Percentiles rank a stretch among this genome's conserved stretches.
Conservation (phyloP, 805 yeast genomes). For the Candida coquimbonensis region DNA sequence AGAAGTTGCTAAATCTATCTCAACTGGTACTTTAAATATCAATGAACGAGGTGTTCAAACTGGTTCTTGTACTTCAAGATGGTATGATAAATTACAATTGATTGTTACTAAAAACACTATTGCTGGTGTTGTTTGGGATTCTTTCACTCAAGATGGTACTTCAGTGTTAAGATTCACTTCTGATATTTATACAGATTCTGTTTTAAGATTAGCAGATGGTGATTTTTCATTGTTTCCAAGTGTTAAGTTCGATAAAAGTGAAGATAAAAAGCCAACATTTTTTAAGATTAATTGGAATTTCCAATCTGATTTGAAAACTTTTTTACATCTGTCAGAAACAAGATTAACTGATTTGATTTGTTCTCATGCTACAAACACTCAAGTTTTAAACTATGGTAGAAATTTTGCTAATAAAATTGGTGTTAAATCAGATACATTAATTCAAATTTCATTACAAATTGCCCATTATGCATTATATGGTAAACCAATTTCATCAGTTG, state of each 20-base stretch:
- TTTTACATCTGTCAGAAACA: constrained; percentile 79
- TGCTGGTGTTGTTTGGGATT: constrained; percentile 87
- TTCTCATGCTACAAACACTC: constrained; percentile 71
- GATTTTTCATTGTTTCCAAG: constrained; percentile 36
- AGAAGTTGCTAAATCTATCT: constrained; percentile 48
- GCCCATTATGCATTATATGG: constrained; percentile 91
- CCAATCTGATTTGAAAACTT: constrained; percentile 30
- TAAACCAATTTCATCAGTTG: constrained; percentile 80
- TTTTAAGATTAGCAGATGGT: constrained; percentile 75
- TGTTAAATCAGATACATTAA: constrained; percentile 81
- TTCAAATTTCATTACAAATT: constrained; percentile 85
- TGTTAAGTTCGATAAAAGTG: constrained; percentile 20
- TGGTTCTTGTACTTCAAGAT: constrained; percentile 88
- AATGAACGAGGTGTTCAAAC: constrained; percentile 74
- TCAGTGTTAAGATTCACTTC: constrained; percentile 82
- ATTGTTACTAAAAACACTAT: constrained; percentile 79
- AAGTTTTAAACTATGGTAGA: constrained; percentile 71
- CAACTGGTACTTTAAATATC: constrained; percentile 72
- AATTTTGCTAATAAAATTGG: constrained; percentile 73
- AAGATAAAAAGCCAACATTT: constrained; percentile 12
- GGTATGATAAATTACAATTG: constrained; percentile 85
- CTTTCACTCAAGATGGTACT: constrained; percentile 90
- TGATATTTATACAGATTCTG: constrained; percentile 86
- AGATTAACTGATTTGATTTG: constrained; percentile 77
- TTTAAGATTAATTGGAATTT: constrained; percentile 31